Evolutionary conservation across 495 filamentous ascomycete species (phyloP), one percentile per base, ranked within the genome.

Genomic region (Lichina pygmaea): DNA sequence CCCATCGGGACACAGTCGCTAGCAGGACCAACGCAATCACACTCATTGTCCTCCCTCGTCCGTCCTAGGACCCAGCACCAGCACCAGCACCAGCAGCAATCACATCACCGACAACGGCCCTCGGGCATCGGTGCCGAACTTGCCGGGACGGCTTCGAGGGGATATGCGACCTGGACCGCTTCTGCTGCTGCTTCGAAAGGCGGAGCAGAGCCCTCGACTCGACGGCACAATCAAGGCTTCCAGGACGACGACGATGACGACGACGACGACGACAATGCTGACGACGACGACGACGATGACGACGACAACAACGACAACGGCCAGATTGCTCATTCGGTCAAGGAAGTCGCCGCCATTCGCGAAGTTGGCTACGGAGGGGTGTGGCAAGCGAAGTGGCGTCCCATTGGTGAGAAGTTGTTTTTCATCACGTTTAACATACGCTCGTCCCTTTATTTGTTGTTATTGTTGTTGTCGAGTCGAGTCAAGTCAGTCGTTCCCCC

Each of bases 101-200:
- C 36, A 39, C 36, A 39, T 39, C 36, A 39, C 11, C 36, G 36
- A 39, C 36, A 15, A 39, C 24, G 24, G 4, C 59, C 62, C 45
- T 66, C 68, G 38, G 66, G 71, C 33, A 71, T 76, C 47, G 64
- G 71, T 32, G 71, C 71, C 12, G 75, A 73, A 41, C 55, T 78
- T 16, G 70, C 72, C 15, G 66, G 66, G 45, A 62, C 64, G 10
- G 53, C 59, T n/a, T 24, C 24, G 24, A 24, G 24, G 24, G 24
- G 24, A 24, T 24, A 24, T 4, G 24, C 24, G 24, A 24, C 24
- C 1, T 24, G 24, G 24, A 51, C 24, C 11, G 6, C n/a, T 37
- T 9, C 13, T 39, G 17, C 49, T 40, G 33, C 8, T 49, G 30
- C 17, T 11, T 6, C 36, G 4, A 24, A 4, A 1, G 24, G 24